Conservation (phyloP, 495 filamentous ascomycete species). For the Tuber melanosporum region DNA sequence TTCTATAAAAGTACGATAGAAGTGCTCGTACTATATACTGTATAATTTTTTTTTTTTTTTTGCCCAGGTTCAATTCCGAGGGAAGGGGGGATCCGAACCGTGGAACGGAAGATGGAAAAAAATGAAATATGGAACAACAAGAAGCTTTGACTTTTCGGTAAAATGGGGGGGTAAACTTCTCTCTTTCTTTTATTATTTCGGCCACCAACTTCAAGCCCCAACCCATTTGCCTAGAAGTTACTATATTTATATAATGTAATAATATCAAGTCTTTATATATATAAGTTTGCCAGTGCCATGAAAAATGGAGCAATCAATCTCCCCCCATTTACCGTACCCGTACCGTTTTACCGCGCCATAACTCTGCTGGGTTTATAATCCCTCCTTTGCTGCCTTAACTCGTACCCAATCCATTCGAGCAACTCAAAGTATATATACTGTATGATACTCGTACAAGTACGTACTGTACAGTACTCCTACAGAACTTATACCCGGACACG, state of each 20-base stretch:
- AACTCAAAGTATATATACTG: too few relatives aligned
- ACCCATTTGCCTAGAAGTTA: neutral
- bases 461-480: too few relatives aligned
- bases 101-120: slow-evolving; percentile 17
- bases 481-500: neutral
- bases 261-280: neutral
- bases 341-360: neutral
- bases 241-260: neutral
- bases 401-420: too few relatives aligned
- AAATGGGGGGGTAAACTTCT: neutral
- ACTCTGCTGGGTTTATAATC: neutral
- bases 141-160: neutral
- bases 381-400: too few relatives aligned
- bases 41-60: too few relatives aligned
- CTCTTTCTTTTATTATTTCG: neutral
- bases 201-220: neutral
- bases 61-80: neutral
- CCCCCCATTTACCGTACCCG: too few relatives aligned
- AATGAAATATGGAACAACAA: neutral
- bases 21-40: too few relatives aligned
- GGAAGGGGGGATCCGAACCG: slow-evolving; percentile 25
- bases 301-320: neutral
- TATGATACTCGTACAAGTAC: too few relatives aligned
- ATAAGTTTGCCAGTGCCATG: neutral
- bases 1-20: too few relatives aligned